phyloP scores from a whole-genome alignment of 768 basidiomycete genomes.

The Porphyrellus cyaneotinctus region DNA sequence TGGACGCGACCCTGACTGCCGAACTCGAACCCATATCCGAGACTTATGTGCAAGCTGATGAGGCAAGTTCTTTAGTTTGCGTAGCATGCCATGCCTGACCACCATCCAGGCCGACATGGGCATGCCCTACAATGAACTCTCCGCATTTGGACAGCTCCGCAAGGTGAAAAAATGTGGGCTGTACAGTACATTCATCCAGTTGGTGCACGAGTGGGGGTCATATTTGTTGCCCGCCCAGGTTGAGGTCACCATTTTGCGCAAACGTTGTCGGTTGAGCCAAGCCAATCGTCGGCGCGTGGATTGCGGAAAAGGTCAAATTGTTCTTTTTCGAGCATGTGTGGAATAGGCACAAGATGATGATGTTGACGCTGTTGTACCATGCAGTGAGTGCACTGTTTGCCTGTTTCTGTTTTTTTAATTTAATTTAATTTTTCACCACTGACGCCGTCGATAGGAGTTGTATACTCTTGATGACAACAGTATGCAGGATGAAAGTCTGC shows the following conservation, averaged over 20 bases:
- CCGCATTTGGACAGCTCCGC: constrained; percentile 86
- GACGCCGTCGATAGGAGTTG: constrained; percentile 58
- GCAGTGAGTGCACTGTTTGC: constrained; percentile 68
- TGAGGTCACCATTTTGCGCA: constrained; percentile 1
- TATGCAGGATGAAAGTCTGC: constrained; percentile 35
- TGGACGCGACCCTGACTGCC: constrained; percentile 89
- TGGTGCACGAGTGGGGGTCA: constrained; percentile 90
- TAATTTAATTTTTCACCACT: too few relatives aligned
- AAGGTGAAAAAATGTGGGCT: constrained; percentile 98
- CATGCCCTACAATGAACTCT: constrained; percentile 98
- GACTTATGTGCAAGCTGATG: constrained; percentile 92
- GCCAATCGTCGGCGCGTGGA: constrained; percentile 51
- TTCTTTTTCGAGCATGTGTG: constrained; percentile 97
- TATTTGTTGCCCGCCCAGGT: constrained; percentile 80
- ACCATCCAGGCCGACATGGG: constrained; percentile 99
- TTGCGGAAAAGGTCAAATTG: constrained; percentile 94
- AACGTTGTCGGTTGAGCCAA: not conserved
- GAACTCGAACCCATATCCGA: constrained; percentile 95
- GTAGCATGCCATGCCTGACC: not conserved
- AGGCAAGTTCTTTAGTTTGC: constrained; percentile 44
- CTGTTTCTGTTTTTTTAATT: too few relatives aligned
- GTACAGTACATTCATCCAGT: constrained; percentile 95
- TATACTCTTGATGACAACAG: constrained; percentile 97
- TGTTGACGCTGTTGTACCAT: constrained; percentile 88
- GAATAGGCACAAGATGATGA: constrained; percentile 99